phyloP scores from a whole-genome alignment of 805 yeast species.

The Saturnispora besseyi region DNA sequence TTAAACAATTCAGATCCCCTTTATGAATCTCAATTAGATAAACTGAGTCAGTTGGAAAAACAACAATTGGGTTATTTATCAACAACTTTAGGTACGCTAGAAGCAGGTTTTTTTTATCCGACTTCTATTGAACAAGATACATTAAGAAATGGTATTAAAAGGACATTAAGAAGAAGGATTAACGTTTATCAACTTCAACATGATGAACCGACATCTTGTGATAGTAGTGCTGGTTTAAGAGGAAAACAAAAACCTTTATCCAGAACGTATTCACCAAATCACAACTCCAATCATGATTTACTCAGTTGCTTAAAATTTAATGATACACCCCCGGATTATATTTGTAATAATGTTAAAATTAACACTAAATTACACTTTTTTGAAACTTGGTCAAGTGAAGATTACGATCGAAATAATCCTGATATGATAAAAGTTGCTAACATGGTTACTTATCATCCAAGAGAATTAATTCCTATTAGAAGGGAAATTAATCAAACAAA shows the following conservation, averaged over 20 bases:
- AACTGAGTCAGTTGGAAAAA: neutral
- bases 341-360: neutral
- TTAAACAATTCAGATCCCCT: neutral
- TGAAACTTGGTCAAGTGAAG: slow-evolving; percentile 42
- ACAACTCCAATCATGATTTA: neutral
- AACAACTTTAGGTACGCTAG: slow-evolving; percentile 32
- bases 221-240: neutral
- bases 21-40: neutral
- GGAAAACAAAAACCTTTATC: neutral
- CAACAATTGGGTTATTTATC: slow-evolving; percentile 31
- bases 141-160: neutral
- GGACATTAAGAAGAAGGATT: neutral
- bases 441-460: slow-evolving; percentile 37
- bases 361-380: neutral
- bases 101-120: slow-evolving; percentile 29
- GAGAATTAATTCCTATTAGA: slow-evolving; percentile 46
- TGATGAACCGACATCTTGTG: neutral
- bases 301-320: slow-evolving; percentile 11
- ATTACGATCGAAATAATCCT: slow-evolving; percentile 47
- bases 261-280: neutral
- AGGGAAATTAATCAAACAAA: slow-evolving; percentile 58
- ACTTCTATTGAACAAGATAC: neutral
- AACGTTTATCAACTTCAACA: neutral
- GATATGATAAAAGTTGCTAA: slow-evolving; percentile 40
- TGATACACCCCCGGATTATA: neutral